Conservation (phyloP, 768 basidiomycete species). For the Termitomyces sp. region DNA sequence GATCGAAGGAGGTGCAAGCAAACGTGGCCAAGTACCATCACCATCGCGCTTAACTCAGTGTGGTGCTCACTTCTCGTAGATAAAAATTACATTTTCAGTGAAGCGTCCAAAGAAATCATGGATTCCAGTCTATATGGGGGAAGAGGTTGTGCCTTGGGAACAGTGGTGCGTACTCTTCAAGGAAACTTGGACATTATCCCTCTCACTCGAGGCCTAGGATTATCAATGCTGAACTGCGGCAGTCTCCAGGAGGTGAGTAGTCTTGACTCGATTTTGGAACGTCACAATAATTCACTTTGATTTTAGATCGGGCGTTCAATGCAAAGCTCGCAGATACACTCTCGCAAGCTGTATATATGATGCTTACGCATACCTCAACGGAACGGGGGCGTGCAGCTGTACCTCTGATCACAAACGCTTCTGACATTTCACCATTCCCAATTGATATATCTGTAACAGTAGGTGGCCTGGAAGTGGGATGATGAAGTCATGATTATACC, state of each 20-base stretch:
- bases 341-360: slow-evolving; percentile 60
- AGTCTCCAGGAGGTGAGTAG: slow-evolving; percentile 62
- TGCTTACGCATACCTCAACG: slow-evolving; percentile 76
- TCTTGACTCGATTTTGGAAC: not conserved
- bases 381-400: slow-evolving; percentile 71
- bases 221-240: slow-evolving; percentile 75
- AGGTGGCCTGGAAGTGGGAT: slow-evolving; percentile 57
- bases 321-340: slow-evolving; percentile 55
- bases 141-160: slow-evolving; percentile 87
- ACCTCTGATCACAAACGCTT: slow-evolving; percentile 73
- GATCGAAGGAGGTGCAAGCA: slow-evolving; percentile 56
- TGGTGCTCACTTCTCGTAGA: slow-evolving; percentile 30
- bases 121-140: slow-evolving; percentile 65
- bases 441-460: slow-evolving; percentile 64
- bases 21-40: slow-evolving; percentile 59
- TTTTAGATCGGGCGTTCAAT: slow-evolving; percentile 46
- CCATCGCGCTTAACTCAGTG: not conserved
- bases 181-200: not conserved
- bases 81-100: slow-evolving; percentile 72
- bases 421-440: slow-evolving; percentile 78
- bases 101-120: slow-evolving; percentile 74
- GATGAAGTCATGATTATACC: not conserved
- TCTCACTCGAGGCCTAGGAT: slow-evolving; percentile 40
- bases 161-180: slow-evolving; percentile 51
- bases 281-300: not conserved